Evolutionary conservation across 768 basidiomycete genomes (phyloP).

Genomic region (Panaeolus papilionaceus): DNA sequence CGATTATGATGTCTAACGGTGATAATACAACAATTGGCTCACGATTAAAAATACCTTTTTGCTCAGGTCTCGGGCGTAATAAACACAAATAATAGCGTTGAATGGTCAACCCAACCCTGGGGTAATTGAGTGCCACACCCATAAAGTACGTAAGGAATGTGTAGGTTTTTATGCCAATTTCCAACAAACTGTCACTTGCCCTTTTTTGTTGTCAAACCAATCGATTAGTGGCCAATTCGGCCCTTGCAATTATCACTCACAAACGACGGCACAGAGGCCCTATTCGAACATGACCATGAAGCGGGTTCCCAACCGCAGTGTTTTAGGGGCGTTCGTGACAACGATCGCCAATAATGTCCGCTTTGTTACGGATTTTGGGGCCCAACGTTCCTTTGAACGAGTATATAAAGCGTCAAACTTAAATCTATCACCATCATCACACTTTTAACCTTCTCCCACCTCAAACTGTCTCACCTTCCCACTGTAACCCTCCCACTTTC

Average conservation of each 20-base stretch:
- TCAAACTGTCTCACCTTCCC: background rate
- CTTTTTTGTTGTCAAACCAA: background rate
- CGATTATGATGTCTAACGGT: too few relatives aligned
- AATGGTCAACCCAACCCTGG: background rate
- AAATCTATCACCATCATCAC: background rate
- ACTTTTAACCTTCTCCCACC: background rate
- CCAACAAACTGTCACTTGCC: too few relatives aligned
- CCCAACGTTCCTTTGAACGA: background rate
- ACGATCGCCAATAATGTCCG: background rate
- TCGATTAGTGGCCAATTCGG: background rate
- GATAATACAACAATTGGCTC: too few relatives aligned
- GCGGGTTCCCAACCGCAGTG: background rate
- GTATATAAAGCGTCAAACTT: constrained; percentile 7
- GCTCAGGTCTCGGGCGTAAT: background rate
- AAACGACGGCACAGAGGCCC: background rate
- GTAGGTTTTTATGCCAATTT: background rate
- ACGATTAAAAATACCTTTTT: background rate
- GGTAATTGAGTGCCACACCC: background rate
- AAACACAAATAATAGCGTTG: background rate
- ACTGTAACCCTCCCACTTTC: background rate
- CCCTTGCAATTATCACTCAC: background rate
- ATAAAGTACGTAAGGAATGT: background rate
- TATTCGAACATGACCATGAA: background rate
- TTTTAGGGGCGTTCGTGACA: background rate
- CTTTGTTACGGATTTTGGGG: background rate